Conservation (phyloP, 257 asterid genomes). For the Forsythia viridissima region DNA sequence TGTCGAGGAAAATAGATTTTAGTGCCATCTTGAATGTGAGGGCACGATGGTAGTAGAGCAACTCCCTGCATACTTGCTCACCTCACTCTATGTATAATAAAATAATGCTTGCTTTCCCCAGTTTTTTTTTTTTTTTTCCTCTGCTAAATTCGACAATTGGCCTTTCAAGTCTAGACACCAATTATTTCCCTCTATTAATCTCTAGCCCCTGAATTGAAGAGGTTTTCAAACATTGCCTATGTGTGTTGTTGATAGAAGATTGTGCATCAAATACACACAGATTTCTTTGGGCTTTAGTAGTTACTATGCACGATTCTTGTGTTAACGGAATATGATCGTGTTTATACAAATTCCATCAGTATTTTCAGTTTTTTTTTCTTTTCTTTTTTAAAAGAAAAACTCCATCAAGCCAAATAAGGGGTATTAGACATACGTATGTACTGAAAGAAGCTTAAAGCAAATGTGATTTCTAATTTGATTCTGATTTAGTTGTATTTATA, state of each 20-base stretch:
- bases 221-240: not conserved
- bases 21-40: constrained; percentile 7
- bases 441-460: too few species aligned
- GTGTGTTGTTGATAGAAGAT: constrained; percentile 15
- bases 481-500: too few species aligned
- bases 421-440: not conserved
- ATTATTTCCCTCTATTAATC: too few species aligned
- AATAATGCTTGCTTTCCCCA: not conserved
- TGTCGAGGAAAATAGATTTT: not conserved
- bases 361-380: not conserved
- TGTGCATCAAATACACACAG: not conserved
- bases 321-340: not conserved
- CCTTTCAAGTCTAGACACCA: too few species aligned
- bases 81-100: too few species aligned
- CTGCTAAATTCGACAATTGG: too few species aligned
- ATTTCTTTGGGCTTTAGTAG: constrained; percentile 2
- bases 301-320: constrained; percentile 11
- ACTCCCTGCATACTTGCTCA: not conserved
- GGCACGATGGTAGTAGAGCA: not conserved
- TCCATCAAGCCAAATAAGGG: not conserved
- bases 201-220: too few species aligned
- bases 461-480: too few species aligned
- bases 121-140: not conserved
- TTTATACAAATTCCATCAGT: not conserved
- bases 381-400: not conserved